Percentiles rank a stretch among this genome's conserved stretches.
phyloP scores from a whole-genome alignment of 805 yeast species.

The Yamadazyma tumulicola region DNA sequence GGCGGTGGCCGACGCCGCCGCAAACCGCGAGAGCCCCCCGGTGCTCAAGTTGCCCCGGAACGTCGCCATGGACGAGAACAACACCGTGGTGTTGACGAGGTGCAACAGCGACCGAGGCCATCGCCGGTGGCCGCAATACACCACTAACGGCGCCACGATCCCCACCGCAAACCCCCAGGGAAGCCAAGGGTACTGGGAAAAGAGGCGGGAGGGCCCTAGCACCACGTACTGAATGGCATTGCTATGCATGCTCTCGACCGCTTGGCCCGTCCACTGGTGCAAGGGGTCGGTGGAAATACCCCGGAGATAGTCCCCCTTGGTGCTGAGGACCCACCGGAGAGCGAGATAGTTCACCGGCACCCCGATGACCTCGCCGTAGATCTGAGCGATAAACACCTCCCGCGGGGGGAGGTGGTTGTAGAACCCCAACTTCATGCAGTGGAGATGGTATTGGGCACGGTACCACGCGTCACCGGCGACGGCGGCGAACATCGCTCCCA shows the following conservation, averaged over 20 bases:
- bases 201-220: conserved; percentile 45
- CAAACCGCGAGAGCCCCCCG: conserved; percentile 44
- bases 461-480: conserved; percentile 56
- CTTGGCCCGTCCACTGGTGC: conserved; percentile 52
- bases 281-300: conserved; percentile 40
- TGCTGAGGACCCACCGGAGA: conserved; percentile 42
- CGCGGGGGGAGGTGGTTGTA: conserved; percentile 53
- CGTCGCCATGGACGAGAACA: conserved; percentile 44
- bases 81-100: conserved; percentile 46
- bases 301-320: conserved; percentile 35
- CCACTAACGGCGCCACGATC: conserved; percentile 29
- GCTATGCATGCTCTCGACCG: conserved; percentile 38
- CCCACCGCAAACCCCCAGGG: conserved; percentile 47
- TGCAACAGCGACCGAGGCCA: conserved; percentile 25
- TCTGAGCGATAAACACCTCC: conserved; percentile 47
- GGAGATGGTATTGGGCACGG: conserved; percentile 40
- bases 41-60: conserved; percentile 51
- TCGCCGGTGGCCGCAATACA: conserved; percentile 26
- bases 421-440: conserved; percentile 42
- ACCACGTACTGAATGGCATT: conserved; percentile 51
- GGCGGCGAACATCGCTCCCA: conserved; percentile 48
- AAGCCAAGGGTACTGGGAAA: conserved; percentile 38
- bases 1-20: conserved; percentile 47
- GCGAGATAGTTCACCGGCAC: conserved; percentile 51
- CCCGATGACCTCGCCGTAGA: conserved; percentile 51